Evolutionary conservation across 495 filamentous ascomycete genomes (phyloP), one percentile per base, ranked within the genome.

Genomic region (Neurospora tetrasperma): DNA sequence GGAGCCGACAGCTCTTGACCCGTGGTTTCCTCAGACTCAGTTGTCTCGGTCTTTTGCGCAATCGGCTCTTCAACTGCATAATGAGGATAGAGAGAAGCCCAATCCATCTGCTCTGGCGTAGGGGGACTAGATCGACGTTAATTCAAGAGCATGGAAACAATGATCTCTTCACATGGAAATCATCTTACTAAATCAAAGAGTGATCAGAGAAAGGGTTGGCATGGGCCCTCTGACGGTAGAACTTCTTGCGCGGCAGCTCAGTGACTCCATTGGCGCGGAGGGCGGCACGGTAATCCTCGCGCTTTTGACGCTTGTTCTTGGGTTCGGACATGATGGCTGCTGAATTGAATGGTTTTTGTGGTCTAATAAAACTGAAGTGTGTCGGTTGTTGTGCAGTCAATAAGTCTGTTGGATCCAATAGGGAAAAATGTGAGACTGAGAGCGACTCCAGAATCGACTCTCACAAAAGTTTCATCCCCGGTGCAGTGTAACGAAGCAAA

Each of bases 201-300:
- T 98, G 96, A 78, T 99, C 96, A 0, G 94, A 97, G 82, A 99
- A 98, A 11, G 94, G 93, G 85, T 99, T 99, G 68, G 96, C 96
- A 82, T 99, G 96, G 40, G 96, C 96, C 78, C 96, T 88, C 81
- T 99, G 96, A 69, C 96, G 89, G 82, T 97, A 99, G 85, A 94
- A 97, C 83, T 91, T 95, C 85, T 98, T 97, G 84, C 91, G 88
- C 38, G 94, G 94, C 77, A 97, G 85, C 79, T 81, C 62, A 62
- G 76, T 69, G 42, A 72, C 70, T 10, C 73, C 76, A 4, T 79
- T 75, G 12, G 79, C 44, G 23, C 74, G 71, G 11, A 78, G 76
- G 11, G 78, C 73, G 10, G 75, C 83, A 76, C 89, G 90, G 81
- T 94, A 94, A 71, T 91, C 88, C 70, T 90, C 88, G 80, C 93